A percentile compares a stretch with the other conserved stretches of the same genome.
phyloP scores from a whole-genome alignment of 768 basidiomycete genomes.

The Hypsizygus marmoreus region DNA sequence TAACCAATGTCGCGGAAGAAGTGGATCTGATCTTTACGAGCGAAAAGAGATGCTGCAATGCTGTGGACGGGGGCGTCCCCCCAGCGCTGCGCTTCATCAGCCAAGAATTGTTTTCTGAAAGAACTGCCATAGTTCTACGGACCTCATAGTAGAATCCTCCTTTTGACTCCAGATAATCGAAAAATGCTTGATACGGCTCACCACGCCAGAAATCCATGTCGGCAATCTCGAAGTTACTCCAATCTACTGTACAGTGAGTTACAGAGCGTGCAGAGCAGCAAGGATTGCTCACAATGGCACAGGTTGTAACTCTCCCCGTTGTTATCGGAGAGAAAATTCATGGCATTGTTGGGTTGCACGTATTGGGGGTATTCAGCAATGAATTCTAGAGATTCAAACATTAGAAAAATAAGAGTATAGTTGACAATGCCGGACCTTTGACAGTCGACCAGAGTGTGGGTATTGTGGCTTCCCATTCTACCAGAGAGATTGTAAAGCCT shows the following conservation, averaged over 20 bases:
- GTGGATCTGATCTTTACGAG: constrained; percentile 72
- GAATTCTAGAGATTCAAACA: constrained; percentile 53
- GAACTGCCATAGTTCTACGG: constrained; percentile 14
- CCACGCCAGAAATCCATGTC: constrained; percentile 88
- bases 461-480: constrained; percentile 81
- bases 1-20: constrained; percentile 89
- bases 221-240: constrained; percentile 93
- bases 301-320: constrained; percentile 66
- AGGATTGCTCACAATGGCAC: constrained; percentile 57
- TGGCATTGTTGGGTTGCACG: constrained; percentile 63
- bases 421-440: constrained; percentile 48
- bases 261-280: not conserved
- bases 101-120: not conserved
- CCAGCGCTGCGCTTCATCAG: constrained; percentile 53
- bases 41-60: constrained; percentile 78
- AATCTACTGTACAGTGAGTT: constrained; percentile 46
- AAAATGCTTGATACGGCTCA: constrained; percentile 83
- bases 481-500: constrained; percentile 81
- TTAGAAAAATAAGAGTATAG: not conserved
- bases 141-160: constrained; percentile 96
- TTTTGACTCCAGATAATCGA: constrained; percentile 75
- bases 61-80: constrained; percentile 81
- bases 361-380: constrained; percentile 61
- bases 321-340: constrained; percentile 75
- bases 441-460: constrained; percentile 77